Conservation (phyloP, 2,329 filamentous ascomycete genomes). For the Coniochaeta sp. region DNA sequence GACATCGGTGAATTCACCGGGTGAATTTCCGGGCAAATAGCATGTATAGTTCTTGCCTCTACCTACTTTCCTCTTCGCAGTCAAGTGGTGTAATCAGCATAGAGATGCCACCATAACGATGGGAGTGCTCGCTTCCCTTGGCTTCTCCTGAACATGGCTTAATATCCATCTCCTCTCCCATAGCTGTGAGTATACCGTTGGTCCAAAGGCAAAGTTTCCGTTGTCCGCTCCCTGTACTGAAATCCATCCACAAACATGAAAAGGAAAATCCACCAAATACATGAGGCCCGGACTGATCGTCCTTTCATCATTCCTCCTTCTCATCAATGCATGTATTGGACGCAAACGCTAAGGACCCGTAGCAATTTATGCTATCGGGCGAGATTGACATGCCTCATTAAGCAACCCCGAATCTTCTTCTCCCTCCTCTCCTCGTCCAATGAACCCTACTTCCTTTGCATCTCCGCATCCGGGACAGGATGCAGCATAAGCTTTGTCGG, state of each 20-base stretch:
- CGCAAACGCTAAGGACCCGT: too few relatives aligned
- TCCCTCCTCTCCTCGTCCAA: neutral
- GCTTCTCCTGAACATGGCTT: neutral
- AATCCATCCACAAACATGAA: neutral
- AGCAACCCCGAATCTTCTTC: neutral
- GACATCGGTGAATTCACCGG: neutral
- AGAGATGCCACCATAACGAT: neutral
- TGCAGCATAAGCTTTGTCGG: slow-evolving; percentile 21
- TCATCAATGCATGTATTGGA: neutral
- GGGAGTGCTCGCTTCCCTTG: too few relatives aligned
- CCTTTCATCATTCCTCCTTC: neutral
- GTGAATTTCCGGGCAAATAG: neutral
- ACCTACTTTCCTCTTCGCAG: neutral
- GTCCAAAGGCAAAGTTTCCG: too few relatives aligned
- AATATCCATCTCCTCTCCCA: neutral
- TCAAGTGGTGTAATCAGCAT: neutral
- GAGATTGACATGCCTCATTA: neutral
- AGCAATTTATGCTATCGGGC: neutral
- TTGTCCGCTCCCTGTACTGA: neutral
- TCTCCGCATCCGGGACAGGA: slow-evolving; percentile 14
- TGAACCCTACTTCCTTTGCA: neutral
- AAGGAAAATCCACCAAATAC: neutral
- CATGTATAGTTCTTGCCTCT: neutral
- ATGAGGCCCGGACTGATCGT: neutral
- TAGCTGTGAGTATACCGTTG: neutral